Evolutionary conservation across 2,329 filamentous ascomycete species (phyloP).

Genomic region (Exophiala sideris): DNA sequence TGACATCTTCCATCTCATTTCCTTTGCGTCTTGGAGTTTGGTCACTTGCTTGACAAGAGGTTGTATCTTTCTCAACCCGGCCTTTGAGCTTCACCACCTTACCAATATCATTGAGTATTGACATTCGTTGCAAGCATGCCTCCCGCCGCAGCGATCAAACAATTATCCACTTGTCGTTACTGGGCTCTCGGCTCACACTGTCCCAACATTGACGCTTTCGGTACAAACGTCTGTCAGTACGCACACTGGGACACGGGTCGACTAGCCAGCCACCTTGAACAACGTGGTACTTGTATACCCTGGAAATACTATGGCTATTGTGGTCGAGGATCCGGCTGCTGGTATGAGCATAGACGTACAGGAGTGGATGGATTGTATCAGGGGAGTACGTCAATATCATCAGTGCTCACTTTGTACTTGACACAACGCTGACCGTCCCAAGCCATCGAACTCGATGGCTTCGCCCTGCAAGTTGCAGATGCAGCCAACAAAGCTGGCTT

Average conservation of each 20-base stretch:
- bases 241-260: slow-evolving; percentile 26
- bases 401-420: not conserved
- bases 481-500: slow-evolving; percentile 23
- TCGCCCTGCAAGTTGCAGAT: slow-evolving; percentile 23
- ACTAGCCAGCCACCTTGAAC: slow-evolving; percentile 19
- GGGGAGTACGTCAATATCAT: slow-evolving; percentile 16
- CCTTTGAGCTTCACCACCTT: not conserved
- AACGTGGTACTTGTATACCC: slow-evolving; percentile 24
- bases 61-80: too few species aligned
- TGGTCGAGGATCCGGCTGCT: slow-evolving; percentile 16
- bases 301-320: slow-evolving; percentile 20
- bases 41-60: not conserved
- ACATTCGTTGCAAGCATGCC: not conserved
- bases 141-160: not conserved
- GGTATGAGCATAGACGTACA: slow-evolving; percentile 26
- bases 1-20: slow-evolving; percentile 1
- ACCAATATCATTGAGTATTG: not conserved
- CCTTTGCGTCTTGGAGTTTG: not conserved
- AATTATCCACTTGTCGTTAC: slow-evolving; percentile 24
- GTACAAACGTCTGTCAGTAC: slow-evolving; percentile 12
- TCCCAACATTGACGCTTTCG: slow-evolving; percentile 20
- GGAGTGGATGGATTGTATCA: slow-evolving; percentile 26
- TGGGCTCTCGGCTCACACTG: slow-evolving; percentile 26
- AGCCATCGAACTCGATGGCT: slow-evolving; percentile 21
- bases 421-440: slow-evolving; percentile 1